Evolutionary conservation across 495 filamentous ascomycete genomes (phyloP), one percentile per base, ranked within the genome.

Genomic region (Lentithecium fluviatile): DNA sequence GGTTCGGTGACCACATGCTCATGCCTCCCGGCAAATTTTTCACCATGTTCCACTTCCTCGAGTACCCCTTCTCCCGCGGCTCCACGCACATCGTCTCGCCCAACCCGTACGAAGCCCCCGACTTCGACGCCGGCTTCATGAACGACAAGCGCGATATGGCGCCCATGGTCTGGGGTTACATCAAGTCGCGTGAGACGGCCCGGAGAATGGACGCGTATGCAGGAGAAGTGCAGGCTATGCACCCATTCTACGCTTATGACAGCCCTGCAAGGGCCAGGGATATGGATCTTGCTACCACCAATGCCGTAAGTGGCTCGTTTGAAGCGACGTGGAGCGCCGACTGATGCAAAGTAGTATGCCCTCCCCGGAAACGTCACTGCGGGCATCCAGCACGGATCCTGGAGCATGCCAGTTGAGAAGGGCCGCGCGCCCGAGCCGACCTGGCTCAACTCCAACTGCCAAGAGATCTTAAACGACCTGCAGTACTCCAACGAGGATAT

Each of bases 91-190:
- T 93, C 71, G 78, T 81, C 26, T 87, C 83, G 0, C 72, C 87
- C 0, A 83, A 89, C 54, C 85, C 85, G 11, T 91, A 91, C 67
- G 88, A 85, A 46, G 74, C 76, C 7, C 88, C 88, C 0, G 88
- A 91, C 71, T 92, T 93, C 62, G 88, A 92, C 71, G 83, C 88
- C 2, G 88, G 88, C 23, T 93, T 91, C 75, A 90, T 92, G 87
- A 91, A 88, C 62, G 87, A 92, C 70, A 83, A 88, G 71, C 80
- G 88, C 24, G 88, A 92, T 67, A 90, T 91, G 86, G 85, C 81
- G 4, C 86, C 88, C 10, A 88, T 91, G 85, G 85, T 91, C 4
- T 92, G 89, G 88, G 86, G 83, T 0, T 92, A 94, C 71, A 90
- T 90, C 72, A 90, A 90, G 71, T 88, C 85, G n/a, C 84, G 88